Base-by-base conservation (phyloP, 176 grass and related monocot species). In the Aechmea fasciata region DNA sequence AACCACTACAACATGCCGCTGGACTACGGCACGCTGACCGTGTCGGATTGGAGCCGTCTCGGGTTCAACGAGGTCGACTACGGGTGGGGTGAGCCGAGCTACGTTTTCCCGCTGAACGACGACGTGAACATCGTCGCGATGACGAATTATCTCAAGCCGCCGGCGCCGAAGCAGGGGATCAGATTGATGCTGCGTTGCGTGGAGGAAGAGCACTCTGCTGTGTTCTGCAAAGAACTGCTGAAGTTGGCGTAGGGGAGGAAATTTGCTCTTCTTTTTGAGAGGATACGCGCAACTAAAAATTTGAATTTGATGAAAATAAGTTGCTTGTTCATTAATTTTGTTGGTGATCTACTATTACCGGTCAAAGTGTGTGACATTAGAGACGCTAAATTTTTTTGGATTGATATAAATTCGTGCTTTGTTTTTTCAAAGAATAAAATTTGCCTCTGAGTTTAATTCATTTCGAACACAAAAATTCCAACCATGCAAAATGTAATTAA, bases 1-100 rank as follows among this genome's bases (percentile, higher is more conserved):
- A 63, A 81, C 52, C 85, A 91, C 72, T 94, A 94, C 74, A 83
- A 81, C 47, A 80, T 88, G 78, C 91, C 91, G 15, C 81, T 91
- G 74, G 88, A 91, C 71, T 86, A 84, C 19, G 91, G 80, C 55
- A 91, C 88, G 1, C 75, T 96, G 17, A 82, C 75, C 12, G 85
- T 91, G 67, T 80, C 85, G 15, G 91, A 91, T 49, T 96, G 88
- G 91, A 96, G 85, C 55, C 74, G 83, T 13, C 77, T 91, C 8
- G 85, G 91, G 8, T 88, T 96, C 74, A 88, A 91, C 50, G 85
- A 96, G 80, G 91, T 96, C 67, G 91, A 96, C 85, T 96, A 91
- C 14, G 88, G 91, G 7, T 88, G 84, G 74, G 87, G 91, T 14
- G 83, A 88, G 68, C 83, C 87, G 0, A 74, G 73, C 11, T 91